phyloP scores from a whole-genome alignment of 2,329 filamentous ascomycete species.

The Hypoxylon sp. region DNA sequence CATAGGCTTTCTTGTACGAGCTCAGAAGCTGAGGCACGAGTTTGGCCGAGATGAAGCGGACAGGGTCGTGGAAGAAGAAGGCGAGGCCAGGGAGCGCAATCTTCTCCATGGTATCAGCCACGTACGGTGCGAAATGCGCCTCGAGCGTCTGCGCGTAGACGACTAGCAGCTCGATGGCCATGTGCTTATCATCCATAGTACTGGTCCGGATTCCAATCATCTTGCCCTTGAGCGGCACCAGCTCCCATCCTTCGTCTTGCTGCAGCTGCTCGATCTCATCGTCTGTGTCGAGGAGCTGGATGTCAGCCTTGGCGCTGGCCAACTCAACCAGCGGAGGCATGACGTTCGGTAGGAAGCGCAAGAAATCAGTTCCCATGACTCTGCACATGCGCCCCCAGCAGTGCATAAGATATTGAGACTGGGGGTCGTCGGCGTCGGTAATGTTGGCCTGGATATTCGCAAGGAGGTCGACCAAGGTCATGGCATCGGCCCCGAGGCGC shows the following conservation, averaged over 20 bases:
- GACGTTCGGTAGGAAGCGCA: slow-evolving; percentile 89
- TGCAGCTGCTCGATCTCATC: slow-evolving; percentile 92
- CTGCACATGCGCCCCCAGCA: slow-evolving; percentile 99
- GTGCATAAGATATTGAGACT: slow-evolving; percentile 96
- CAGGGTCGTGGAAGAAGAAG: slow-evolving; percentile 99
- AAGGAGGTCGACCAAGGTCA: slow-evolving; percentile 85
- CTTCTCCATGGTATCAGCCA: slow-evolving; percentile 93
- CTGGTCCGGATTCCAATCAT: slow-evolving; percentile 98
- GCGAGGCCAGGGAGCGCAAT: slow-evolving; percentile 92
- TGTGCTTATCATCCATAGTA: slow-evolving; percentile 97
- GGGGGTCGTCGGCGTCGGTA: slow-evolving; percentile 90
- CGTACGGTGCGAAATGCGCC: slow-evolving; percentile 88
- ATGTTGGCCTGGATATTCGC: slow-evolving; percentile 87
- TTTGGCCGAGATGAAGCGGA: slow-evolving; percentile 93
- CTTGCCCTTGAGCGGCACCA: slow-evolving; percentile 96
- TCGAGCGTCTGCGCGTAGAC: slow-evolving; percentile 98
- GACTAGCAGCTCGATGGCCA: slow-evolving; percentile 97
- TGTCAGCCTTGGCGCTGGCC: slow-evolving; percentile 94
- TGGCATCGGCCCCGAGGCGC: slow-evolving; percentile 85
- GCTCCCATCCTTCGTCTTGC: slow-evolving; percentile 96
- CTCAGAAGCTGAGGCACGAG: slow-evolving; percentile 92
- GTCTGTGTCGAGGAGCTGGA: slow-evolving; percentile 93
- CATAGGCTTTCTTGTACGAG: slow-evolving; percentile 92
- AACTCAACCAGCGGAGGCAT: slow-evolving; percentile 94
- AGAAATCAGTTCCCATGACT: slow-evolving; percentile 87